Evolutionary conservation across 805 yeast species (phyloP), one percentile per base, ranked within the genome.

Genomic region (Kluyveromyces starmeri): DNA sequence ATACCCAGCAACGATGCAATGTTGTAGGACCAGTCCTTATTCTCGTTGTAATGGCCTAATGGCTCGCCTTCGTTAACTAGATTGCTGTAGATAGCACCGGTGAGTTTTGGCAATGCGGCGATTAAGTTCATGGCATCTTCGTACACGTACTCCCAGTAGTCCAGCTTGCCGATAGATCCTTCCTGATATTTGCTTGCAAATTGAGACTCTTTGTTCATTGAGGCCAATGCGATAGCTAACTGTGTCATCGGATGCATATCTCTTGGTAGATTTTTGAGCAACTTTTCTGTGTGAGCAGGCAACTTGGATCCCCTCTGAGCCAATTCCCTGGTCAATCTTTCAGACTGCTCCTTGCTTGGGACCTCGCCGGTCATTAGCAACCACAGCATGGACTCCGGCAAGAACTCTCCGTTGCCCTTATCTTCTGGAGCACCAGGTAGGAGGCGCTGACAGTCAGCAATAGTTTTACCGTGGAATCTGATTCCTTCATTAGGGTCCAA

Each of bases 171-270:
- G 38, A 78, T 72, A 5, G 21, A n/a, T 42, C 89, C 88, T 43
- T 62, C 54, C 45, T 78, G 82, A 60, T 82, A 81, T 27, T 81
- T 81, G 59, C 67, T 67, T 38, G 86, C 84, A 62, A 81, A 81
- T 44, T 59, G 62, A 13, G 86, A 78, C 46, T 77, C 80, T 40
- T 77, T 69, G 62, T 79, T 81, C 57, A 82, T 68, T 26, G 86
- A 79, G 37, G 79, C 69, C 32, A 82, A 73, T 20, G 83, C 88
- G 52, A 82, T 78, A 32, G 84, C 71, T 50, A 81, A 67, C 58
- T 81, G 92, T 20, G 89, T 79, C 92, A 81, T 81, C 53, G 92
- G 92, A 59, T 81, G 92, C 55, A 81, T 65, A 46, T 73, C 68
- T 26, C 70, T 55, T 36, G 92, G 92, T 40, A 79, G 67, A 33